phyloP scores from a whole-genome alignment of 345 rosid genomes.

The Citrus hindsii region DNA sequence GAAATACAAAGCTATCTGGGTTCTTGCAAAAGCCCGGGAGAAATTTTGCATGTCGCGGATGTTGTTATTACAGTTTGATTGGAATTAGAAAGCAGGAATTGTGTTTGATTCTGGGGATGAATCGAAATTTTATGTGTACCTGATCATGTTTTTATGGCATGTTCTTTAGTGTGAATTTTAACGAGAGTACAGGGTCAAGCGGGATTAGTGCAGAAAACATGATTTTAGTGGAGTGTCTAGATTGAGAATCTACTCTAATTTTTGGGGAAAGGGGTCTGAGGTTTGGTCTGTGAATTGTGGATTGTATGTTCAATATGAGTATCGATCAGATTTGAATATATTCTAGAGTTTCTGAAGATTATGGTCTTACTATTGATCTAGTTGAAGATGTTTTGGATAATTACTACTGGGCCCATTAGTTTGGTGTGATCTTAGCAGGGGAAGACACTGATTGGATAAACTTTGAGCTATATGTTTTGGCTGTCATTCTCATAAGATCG shows the following conservation, averaged over 20 bases:
- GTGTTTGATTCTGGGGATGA: neutral
- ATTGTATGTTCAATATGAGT: neutral
- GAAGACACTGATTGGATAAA: neutral
- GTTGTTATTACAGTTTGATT: neutral
- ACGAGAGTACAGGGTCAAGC: neutral
- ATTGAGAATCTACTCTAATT: neutral
- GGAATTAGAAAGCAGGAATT: neutral
- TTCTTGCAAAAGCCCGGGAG: neutral
- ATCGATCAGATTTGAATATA: neutral
- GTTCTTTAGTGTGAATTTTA: neutral
- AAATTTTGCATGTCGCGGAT: neutral
- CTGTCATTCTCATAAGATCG: neutral
- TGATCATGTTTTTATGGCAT: neutral
- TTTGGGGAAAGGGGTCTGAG: neutral
- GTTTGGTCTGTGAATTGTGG: neutral
- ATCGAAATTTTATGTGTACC: neutral
- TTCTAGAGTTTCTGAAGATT: neutral
- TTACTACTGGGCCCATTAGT: neutral
- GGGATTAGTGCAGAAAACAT: neutral
- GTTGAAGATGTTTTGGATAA: neutral
- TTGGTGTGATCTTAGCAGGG: neutral
- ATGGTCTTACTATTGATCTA: neutral
- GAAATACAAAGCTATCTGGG: neutral
- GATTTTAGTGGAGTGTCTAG: neutral
- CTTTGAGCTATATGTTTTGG: neutral